Evolutionary conservation across 106 monocot genomes (phyloP).

Genomic region (Dioscorea zingiberensis): DNA sequence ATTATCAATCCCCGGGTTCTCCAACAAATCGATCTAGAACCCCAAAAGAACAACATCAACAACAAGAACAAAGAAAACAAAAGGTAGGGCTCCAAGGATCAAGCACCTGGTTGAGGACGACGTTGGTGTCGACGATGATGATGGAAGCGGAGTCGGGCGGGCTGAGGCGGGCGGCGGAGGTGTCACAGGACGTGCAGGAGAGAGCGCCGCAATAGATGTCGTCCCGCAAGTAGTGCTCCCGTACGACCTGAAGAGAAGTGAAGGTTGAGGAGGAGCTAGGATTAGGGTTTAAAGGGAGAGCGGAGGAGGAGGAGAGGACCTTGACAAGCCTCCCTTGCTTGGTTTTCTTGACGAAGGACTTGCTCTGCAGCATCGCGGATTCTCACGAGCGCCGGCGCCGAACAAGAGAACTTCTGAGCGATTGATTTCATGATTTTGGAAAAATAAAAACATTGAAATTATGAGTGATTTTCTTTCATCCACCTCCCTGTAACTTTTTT

Average conservation of each 20-base stretch:
- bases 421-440: neutral
- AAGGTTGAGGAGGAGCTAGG: slow-evolving; percentile 1
- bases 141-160: slow-evolving; percentile 38
- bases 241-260: slow-evolving; percentile 44
- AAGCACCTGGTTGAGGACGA: slow-evolving; percentile 82
- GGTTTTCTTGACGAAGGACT: slow-evolving; percentile 88
- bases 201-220: slow-evolving; percentile 86
- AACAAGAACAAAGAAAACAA: neutral
- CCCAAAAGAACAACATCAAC: neutral
- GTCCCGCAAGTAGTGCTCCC: slow-evolving; percentile 93
- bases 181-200: slow-evolving; percentile 55
- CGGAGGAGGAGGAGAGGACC: slow-evolving; percentile 28
- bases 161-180: slow-evolving; percentile 52
- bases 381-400: neutral
- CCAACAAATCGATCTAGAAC: slow-evolving; percentile 85
- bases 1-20: slow-evolving; percentile 79
- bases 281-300: slow-evolving; percentile 9
- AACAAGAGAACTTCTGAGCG: neutral
- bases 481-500: no score
- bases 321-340: slow-evolving; percentile 58
- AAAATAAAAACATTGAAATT: no score
- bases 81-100: neutral
- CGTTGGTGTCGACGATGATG: slow-evolving; percentile 94
- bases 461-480: no score
- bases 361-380: slow-evolving; percentile 76